These are phyloP conservation scores for Fusarium sp. DNA, from an alignment of 2,329 filamentous ascomycete genomes.

Conservation along the genomic window DNA sequence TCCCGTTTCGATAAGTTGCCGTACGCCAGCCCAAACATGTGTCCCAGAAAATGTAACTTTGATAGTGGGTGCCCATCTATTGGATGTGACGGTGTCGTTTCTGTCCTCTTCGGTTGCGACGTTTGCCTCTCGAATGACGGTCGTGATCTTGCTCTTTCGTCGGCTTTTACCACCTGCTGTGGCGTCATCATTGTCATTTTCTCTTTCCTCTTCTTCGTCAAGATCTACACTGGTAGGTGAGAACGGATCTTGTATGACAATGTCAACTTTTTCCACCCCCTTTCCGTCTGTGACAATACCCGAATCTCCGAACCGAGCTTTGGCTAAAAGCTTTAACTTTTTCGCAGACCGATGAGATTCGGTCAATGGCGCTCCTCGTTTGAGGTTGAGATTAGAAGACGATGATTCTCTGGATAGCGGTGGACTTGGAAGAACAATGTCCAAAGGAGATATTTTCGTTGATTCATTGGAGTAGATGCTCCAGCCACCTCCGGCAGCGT, in stretches of 20 bases:
- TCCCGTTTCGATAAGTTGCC: constrained; percentile 81
- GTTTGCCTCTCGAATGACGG: constrained; percentile 51
- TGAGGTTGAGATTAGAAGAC: constrained; percentile 47
- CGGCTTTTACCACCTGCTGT: constrained; percentile 24
- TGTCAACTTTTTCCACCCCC: constrained; percentile 72
- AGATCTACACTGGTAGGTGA: constrained; percentile 48
- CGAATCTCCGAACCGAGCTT: constrained; percentile 77
- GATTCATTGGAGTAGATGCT: constrained; percentile 79
- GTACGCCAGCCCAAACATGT: constrained; percentile 85
- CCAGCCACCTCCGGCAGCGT: constrained; percentile 82
- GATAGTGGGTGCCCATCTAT: constrained; percentile 57
- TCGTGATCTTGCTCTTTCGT: constrained; percentile 55
- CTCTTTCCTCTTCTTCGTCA: constrained; percentile 47
- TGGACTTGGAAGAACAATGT: constrained; percentile 63
- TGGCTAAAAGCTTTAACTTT: constrained; percentile 71
- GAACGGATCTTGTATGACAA: constrained; percentile 71
- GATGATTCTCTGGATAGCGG: constrained; percentile 57
- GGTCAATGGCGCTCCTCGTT: constrained; percentile 46
- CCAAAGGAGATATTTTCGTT: constrained; percentile 67
- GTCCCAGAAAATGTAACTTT: constrained; percentile 78
- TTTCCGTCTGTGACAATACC: constrained; percentile 68
- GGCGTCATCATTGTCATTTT: constrained; percentile 24
- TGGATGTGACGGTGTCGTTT: constrained; percentile 46
- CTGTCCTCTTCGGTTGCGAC: constrained; percentile 41
- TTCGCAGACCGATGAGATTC: constrained; percentile 61